Conservation (phyloP, 352 stramenopile genomes). For the Globisporangium megalacanthum region DNA sequence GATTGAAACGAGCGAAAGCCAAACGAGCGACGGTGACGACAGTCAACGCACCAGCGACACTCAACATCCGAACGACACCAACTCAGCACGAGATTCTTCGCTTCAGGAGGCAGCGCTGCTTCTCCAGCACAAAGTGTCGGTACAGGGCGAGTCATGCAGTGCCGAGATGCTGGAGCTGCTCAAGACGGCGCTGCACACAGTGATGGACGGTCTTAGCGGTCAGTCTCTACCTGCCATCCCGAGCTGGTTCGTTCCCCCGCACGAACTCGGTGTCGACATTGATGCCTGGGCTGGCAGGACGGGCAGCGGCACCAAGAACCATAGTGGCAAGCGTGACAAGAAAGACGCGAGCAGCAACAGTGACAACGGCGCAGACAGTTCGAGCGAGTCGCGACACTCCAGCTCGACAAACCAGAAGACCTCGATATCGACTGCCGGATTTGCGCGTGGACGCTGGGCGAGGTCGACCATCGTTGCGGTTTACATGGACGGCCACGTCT, state of each 20-base stretch:
- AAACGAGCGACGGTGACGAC: too few relatives aligned
- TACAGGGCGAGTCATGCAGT: background rate
- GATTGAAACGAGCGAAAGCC: too few relatives aligned
- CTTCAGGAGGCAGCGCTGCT: background rate
- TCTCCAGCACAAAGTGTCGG: background rate
- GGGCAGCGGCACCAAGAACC: too few relatives aligned
- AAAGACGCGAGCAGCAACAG: too few relatives aligned
- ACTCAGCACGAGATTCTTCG: too few relatives aligned
- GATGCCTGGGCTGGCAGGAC: too few relatives aligned
- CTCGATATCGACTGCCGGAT: background rate
- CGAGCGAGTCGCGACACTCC: too few relatives aligned
- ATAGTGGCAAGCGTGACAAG: too few relatives aligned
- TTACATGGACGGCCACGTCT: background rate
- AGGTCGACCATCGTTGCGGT: conserved; percentile 21
- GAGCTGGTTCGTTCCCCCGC: conserved; percentile 65
- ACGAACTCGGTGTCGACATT: conserved; percentile 74
- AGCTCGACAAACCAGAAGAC: conserved; percentile 2
- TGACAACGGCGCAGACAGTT: too few relatives aligned
- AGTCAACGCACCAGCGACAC: too few relatives aligned
- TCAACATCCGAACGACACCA: too few relatives aligned
- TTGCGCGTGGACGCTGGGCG: conserved; percentile 22
- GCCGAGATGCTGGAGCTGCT: background rate
- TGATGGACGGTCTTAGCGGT: background rate
- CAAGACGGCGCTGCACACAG: background rate
- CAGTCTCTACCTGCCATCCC: background rate